Evolutionary conservation across 345 rosid genomes (phyloP).

Genomic region (Clarkia xantiana): DNA sequence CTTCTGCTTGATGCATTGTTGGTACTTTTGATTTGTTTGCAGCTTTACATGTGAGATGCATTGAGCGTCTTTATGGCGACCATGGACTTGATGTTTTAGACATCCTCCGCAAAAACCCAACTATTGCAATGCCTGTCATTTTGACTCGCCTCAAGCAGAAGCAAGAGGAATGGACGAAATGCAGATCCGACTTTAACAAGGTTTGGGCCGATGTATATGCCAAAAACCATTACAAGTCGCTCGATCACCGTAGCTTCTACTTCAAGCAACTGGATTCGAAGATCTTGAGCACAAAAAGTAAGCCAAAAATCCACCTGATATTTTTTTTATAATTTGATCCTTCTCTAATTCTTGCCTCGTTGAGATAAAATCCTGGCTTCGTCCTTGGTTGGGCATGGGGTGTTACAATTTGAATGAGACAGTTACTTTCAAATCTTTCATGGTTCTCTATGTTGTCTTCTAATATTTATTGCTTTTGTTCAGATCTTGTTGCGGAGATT

Average conservation of each 20-base stretch:
- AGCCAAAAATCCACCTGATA: constrained; percentile 7
- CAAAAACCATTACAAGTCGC: constrained; percentile 90
- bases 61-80: constrained; percentile 93
- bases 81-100: constrained; percentile 95
- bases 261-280: constrained; percentile 97
- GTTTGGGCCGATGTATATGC: constrained; percentile 94
- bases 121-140: constrained; percentile 69
- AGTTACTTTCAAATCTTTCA: no score
- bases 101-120: constrained; percentile 71
- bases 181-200: constrained; percentile 83
- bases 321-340: no score
- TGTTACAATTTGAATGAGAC: no score
- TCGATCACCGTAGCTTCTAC: constrained; percentile 98
- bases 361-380: no score
- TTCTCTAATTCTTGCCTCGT: no score
- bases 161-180: constrained; percentile 90
- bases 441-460: not conserved
- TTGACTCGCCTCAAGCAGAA: constrained; percentile 86
- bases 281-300: constrained; percentile 84
- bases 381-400: no score
- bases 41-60: constrained; percentile 78
- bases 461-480: constrained; percentile 1
- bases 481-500: constrained; percentile 82
- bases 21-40: constrained; percentile 10
- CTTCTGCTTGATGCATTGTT: no score